These are phyloP conservation scores for Nicotiana undulata DNA, from an alignment of 257 asterid species.

Conservation along the genomic window DNA sequence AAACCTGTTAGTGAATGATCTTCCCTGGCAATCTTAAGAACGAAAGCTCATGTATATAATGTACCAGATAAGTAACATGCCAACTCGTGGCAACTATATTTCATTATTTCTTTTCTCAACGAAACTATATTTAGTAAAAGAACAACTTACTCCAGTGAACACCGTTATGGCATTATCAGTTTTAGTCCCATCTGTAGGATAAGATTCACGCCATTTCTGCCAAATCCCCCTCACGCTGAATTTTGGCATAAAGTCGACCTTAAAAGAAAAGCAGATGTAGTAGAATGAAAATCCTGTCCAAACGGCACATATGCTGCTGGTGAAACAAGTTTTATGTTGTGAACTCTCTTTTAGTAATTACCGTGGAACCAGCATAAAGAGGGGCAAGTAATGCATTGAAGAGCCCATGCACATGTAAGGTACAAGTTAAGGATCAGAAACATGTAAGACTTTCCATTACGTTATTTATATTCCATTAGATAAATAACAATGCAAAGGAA, in stretches of 20 bases:
- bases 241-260: slow-evolving; percentile 90
- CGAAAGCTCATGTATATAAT: not conserved
- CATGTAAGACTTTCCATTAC: slow-evolving; percentile 7
- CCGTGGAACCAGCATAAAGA: slow-evolving; percentile 53
- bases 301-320: not conserved
- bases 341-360: not conserved
- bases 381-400: slow-evolving; percentile 89
- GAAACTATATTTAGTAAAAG: not conserved
- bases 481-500: not conserved
- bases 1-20: not conserved
- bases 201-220: slow-evolving; percentile 95
- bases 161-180: slow-evolving; percentile 59
- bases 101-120: not conserved
- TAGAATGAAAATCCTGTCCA: not conserved
- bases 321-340: not conserved
- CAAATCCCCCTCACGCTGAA: slow-evolving; percentile 93
- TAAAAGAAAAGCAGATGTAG: not conserved
- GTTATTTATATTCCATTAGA: not conserved
- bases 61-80: not conserved
- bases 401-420: slow-evolving; percentile 81
- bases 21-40: not conserved
- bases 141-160: slow-evolving; percentile 71
- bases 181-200: slow-evolving; percentile 50
- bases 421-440: slow-evolving; percentile 45
- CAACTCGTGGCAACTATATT: not conserved